Evolutionary conservation across 768 basidiomycete species (phyloP), one percentile per base, ranked within the genome.

Genomic region (Rhodotorula graminis): DNA sequence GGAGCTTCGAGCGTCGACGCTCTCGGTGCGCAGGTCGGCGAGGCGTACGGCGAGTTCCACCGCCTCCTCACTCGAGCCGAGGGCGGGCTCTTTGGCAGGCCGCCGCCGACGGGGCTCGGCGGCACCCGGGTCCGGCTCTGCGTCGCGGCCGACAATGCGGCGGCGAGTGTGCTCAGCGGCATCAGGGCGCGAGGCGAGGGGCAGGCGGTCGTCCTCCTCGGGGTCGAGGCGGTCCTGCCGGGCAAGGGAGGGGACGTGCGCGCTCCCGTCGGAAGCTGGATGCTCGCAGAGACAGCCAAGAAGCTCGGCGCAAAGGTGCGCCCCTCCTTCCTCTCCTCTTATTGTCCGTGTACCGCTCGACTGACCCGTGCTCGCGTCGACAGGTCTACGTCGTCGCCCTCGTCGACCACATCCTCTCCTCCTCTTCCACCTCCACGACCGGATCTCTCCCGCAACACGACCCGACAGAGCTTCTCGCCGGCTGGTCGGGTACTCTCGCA

Each of bases 171-270:
- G 44, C 31, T 65, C 19, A 47, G 46, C 53, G 44, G 14, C 7
- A 8, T 19, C 2, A 40, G 47, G 55, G 55, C 37, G 21, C 12
- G 8, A 19, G 64, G 31, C 18, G 64, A 44, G 31, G 55, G 55
- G 3, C 55, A 14, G 10, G 42, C 53, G 16, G 21, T 65, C 14
- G 64, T 65, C 21, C 44, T 65, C 1, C n/a, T 65, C 6, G 55
- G 29, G 29, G 64, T 44, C 16, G 64, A 65, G 55, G 64, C 64
- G 23, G 44, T 65, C 23, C 15, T 65, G 19, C 64, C 55, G 12
- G 55, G 64, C 12, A n/a, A 49, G n/a, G 63, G 27, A n/a, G 64
- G 64, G 7, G 64, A 65, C 23, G 55, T 65, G n/a, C 29, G 56
- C n/a, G 64, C 64, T 7, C 33, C n/a, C 9, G 33, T 65, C 55